These are phyloP conservation scores for Hanseniaspora opuntiae DNA, from an alignment of 805 yeast species.

Conservation along the genomic window DNA sequence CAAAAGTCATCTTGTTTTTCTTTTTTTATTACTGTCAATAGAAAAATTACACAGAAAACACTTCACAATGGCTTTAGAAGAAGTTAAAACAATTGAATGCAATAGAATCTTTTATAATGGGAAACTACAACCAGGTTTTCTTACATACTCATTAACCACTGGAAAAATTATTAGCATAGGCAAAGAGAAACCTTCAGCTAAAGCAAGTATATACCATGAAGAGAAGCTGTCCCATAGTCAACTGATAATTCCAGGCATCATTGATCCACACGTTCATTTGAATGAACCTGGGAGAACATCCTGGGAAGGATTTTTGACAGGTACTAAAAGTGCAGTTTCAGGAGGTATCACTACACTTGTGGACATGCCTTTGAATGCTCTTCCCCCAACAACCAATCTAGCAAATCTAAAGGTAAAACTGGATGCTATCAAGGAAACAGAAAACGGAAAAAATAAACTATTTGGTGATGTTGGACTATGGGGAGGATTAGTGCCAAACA, in stretches of 20 bases:
- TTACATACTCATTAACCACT: conserved; percentile 42
- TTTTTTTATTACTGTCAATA: not conserved
- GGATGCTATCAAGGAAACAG: conserved; percentile 31
- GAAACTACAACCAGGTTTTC: conserved; percentile 42
- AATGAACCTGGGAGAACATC: conserved; percentile 97
- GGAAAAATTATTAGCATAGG: conserved; percentile 47
- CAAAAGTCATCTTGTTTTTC: no score
- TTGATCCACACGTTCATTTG: conserved; percentile 85
- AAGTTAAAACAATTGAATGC: conserved; percentile 42
- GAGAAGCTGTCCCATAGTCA: conserved; percentile 38
- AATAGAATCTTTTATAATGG: conserved; percentile 40
- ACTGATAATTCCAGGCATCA: conserved; percentile 74
- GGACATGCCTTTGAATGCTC: conserved; percentile 92
- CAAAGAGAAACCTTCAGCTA: conserved; percentile 26
- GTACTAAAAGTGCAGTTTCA: conserved; percentile 84
- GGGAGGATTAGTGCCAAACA: conserved; percentile 87
- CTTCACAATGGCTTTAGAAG: conserved; percentile 34
- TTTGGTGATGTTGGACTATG: conserved; percentile 94
- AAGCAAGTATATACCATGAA: conserved; percentile 26
- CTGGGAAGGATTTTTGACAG: conserved; percentile 97
- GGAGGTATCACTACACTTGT: conserved; percentile 95
- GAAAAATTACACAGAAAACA: not conserved
- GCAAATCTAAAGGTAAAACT: conserved; percentile 62
- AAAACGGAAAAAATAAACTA: conserved; percentile 50
- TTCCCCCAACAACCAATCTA: conserved; percentile 86